Evolutionary conservation across 2,329 filamentous ascomycete genomes (phyloP), one percentile per base, ranked within the genome.

Genomic region (Coniella lustricola): DNA sequence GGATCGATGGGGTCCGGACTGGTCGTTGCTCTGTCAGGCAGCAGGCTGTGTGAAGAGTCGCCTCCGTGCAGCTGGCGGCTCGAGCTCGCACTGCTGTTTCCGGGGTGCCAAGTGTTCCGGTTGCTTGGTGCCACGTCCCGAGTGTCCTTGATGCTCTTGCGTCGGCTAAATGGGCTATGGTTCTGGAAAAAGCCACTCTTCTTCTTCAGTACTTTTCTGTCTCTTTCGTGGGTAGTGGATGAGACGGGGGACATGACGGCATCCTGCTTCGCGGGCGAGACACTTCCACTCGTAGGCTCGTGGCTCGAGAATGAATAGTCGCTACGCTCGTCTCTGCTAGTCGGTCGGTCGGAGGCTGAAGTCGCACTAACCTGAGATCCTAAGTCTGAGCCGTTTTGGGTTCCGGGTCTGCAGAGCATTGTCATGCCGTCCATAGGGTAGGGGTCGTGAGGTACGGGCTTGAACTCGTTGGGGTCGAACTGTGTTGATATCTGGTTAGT

Each of bases 341-440:
- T 85, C 40, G 90, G 88, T 39, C 90, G 79, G 43, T 79, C 82
- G 20, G 82, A 81, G 18, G 77, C 76, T 21, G 70, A 62, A 13
- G 57, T 59, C 3, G 61, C 59, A 57, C 64, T 65, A 14, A 60
- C 60, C 21, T 72, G 66, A 4, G 70, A 71, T 52, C 67, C 68
- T 32, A 64, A 67, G 76, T 90, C 66, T 69, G 79, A 68, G 84
- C 82, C n/a, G 81, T 84, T 43, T 76, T 76, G 53, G 18, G 50
- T 51, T 3, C 82, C 85, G 34, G 87, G 83, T 51, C 90, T 82
- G 67, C 91, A 97, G 54, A 96, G 85, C 80, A 97, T 95, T 0
- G 91, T 96, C 90, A 97, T 97, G 4, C 90, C 91, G 62, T 97
- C 91, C 65, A 85, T 81, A 0, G 91, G 90, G 63, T 96, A 96